phyloP scores from a whole-genome alignment of 192 early-diverging fungal species.

The Coemansia sp. region DNA sequence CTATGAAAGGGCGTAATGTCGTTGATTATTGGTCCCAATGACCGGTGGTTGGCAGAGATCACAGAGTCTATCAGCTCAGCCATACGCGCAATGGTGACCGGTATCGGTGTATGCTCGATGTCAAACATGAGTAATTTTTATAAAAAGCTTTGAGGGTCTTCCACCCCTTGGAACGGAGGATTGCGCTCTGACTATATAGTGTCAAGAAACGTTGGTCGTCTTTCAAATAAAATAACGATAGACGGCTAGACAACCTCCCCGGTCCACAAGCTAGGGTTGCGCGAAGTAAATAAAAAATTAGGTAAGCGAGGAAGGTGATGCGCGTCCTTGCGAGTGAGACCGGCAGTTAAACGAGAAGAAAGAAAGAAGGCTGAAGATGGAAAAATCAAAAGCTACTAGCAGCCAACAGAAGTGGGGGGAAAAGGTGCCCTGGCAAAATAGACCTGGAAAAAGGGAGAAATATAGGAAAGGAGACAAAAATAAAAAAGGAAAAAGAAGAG shows the following conservation, averaged over 20 bases:
- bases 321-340: slow-evolving; percentile 5
- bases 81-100: slow-evolving; percentile 40
- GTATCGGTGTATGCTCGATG: slow-evolving; percentile 38
- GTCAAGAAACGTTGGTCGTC: neutral
- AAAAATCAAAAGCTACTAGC: neutral
- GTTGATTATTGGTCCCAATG: slow-evolving; percentile 19
- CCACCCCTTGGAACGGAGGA: neutral
- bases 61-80: slow-evolving; percentile 41
- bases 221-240: too few species aligned
- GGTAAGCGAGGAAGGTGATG: neutral
- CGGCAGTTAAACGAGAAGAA: neutral
- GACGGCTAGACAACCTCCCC: neutral
- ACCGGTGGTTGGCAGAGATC: slow-evolving; percentile 27
- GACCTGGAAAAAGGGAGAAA: neutral
- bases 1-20: slow-evolving; percentile 73
- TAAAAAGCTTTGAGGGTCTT: neutral
- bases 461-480: neutral
- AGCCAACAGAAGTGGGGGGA: neutral
- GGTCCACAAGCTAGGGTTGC: slow-evolving; percentile 10
- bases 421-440: neutral
- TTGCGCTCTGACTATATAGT: neutral
- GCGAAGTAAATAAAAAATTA: neutral
- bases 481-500: neutral
- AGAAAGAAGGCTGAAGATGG: neutral
- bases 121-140: slow-evolving; percentile 34